These are phyloP conservation scores for Penicillium brasilianum DNA, from an alignment of 2,329 filamentous ascomycete genomes.

Conservation along the genomic window DNA sequence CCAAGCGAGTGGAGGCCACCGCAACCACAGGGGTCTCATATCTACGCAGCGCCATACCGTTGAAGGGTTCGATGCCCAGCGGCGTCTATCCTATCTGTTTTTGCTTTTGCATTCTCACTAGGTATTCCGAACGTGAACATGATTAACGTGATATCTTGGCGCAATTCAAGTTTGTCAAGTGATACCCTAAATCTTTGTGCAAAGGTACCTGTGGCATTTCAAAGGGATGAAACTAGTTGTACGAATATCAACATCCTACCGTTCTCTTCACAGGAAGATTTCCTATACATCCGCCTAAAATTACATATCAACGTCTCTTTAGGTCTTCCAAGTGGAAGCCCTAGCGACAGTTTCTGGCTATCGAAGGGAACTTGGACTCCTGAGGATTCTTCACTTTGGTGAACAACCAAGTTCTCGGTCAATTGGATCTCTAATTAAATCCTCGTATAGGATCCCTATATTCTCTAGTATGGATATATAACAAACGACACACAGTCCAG, in stretches of 20 bases:
- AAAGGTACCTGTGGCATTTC: neutral
- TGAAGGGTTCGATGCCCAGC: neutral
- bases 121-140: neutral
- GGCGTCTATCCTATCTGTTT: neutral
- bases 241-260: neutral
- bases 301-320: neutral
- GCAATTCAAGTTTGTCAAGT: neutral
- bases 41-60: neutral
- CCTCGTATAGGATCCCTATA: too few species aligned
- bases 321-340: neutral
- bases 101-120: neutral
- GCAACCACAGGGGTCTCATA: neutral
- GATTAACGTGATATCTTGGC: neutral
- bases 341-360: too few species aligned
- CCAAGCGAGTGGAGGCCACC: slow-evolving; percentile 3
- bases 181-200: neutral
- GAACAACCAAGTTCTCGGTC: too few species aligned
- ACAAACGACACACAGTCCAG: too few species aligned
- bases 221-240: neutral
- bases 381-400: too few species aligned
- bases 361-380: too few species aligned
- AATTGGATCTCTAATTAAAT: too few species aligned
- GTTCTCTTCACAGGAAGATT: neutral
- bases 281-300: neutral
- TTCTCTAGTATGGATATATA: too few species aligned